Evolutionary conservation across 768 basidiomycete species (phyloP).

Genomic region (Podaxis sp.): DNA sequence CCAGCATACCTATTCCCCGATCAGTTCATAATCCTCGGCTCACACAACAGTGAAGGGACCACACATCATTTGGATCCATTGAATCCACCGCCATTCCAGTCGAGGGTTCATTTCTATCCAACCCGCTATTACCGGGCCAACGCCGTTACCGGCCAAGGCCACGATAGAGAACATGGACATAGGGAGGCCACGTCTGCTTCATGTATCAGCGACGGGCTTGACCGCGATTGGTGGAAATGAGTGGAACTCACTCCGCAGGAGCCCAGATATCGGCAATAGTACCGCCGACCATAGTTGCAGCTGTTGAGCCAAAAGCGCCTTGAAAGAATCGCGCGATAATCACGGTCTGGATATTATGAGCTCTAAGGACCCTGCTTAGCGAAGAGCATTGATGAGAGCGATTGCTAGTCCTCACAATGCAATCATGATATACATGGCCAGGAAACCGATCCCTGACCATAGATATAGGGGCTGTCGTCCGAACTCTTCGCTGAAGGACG

Average conservation of each 20-base stretch:
- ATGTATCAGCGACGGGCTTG: not conserved
- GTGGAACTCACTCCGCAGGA: slow-evolving; percentile 46
- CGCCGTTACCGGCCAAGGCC: slow-evolving; percentile 58
- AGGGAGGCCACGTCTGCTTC: slow-evolving; percentile 62
- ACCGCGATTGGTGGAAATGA: not conserved
- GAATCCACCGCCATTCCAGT: slow-evolving; percentile 80
- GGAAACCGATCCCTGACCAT: slow-evolving; percentile 47
- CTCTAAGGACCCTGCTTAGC: slow-evolving; percentile 22
- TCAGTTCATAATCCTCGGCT: not conserved
- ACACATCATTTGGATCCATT: slow-evolving; percentile 76
- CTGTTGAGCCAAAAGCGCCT: slow-evolving; percentile 68
- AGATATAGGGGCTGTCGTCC: slow-evolving; percentile 64
- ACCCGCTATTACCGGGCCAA: slow-evolving; percentile 64
- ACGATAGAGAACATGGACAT: slow-evolving; percentile 69
- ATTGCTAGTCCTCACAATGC: slow-evolving; percentile 33
- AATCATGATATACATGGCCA: slow-evolving; percentile 48
- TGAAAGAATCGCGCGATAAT: slow-evolving; percentile 58
- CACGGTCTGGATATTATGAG: slow-evolving; percentile 54
- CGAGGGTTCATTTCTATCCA: slow-evolving; percentile 62
- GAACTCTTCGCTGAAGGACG: slow-evolving; percentile 73
- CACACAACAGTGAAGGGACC: slow-evolving; percentile 1
- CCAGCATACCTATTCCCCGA: slow-evolving; percentile 18
- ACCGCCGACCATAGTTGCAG: slow-evolving; percentile 68
- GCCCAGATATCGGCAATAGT: slow-evolving; percentile 68
- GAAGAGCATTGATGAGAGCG: slow-evolving; percentile 6